Conservation (phyloP, 768 basidiomycete species). For the Chiua virens region DNA sequence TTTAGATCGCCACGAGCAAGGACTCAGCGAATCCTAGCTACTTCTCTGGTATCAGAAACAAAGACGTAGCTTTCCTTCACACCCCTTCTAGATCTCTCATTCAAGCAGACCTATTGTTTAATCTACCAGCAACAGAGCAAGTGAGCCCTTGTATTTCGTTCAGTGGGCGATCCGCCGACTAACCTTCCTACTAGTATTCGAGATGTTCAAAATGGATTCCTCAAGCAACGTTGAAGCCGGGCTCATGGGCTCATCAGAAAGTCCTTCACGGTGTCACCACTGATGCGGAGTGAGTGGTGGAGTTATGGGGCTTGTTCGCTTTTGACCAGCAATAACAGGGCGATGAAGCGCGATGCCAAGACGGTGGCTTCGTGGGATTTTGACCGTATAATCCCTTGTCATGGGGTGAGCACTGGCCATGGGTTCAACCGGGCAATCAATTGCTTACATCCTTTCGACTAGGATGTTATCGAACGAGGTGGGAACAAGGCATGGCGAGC, state of each 20-base stretch:
- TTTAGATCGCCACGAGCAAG: background rate
- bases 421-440: background rate
- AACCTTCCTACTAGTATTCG: conserved; percentile 35
- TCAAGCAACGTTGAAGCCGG: conserved; percentile 26
- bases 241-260: conserved; percentile 31
- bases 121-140: conserved; percentile 79
- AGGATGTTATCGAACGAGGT: conserved; percentile 63
- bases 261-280: conserved; percentile 16
- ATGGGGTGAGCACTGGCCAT: conserved; percentile 47
- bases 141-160: conserved; percentile 28
- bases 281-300: conserved; percentile 29
- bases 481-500: conserved; percentile 57
- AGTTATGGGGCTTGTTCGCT: no score
- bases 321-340: conserved; percentile 22
- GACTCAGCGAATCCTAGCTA: conserved; percentile 41
- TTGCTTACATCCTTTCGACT: conserved; percentile 1
- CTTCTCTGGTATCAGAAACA: conserved; percentile 69
- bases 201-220: conserved; percentile 34
- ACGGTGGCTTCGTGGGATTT: conserved; percentile 75
- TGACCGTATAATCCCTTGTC: conserved; percentile 72
- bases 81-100: conserved; percentile 67
- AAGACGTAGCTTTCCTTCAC: conserved; percentile 85
- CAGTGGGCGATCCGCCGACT: background rate
- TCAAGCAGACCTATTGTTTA: conserved; percentile 81
- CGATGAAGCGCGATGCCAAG: conserved; percentile 63